Percentiles rank a stretch among this genome's conserved stretches.
phyloP scores from a whole-genome alignment of 805 yeast genomes.

The Metschnikowia henanensis region DNA sequence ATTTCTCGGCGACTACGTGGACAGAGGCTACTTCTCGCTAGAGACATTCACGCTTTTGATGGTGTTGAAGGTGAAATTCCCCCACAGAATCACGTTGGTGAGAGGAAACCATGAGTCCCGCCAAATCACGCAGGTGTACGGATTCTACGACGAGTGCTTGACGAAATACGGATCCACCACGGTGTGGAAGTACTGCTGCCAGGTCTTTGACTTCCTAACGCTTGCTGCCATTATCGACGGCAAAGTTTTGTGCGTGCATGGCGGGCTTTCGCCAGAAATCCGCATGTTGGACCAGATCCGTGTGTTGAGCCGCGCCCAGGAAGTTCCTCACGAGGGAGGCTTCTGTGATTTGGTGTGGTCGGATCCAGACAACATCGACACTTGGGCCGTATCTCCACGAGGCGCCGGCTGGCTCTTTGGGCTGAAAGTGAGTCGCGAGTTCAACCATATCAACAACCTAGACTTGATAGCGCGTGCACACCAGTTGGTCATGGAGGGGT shows the following conservation, averaged over 20 bases:
- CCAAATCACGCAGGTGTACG: slow-evolving; percentile 98
- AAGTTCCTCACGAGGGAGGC: slow-evolving; percentile 99
- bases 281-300: slow-evolving; percentile 96
- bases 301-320: slow-evolving; percentile 93
- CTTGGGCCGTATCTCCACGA: slow-evolving; percentile 97
- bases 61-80: slow-evolving; percentile 90
- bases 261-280: slow-evolving; percentile 96
- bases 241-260: slow-evolving; percentile 91
- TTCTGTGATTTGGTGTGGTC: slow-evolving; percentile 98
- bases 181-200: slow-evolving; percentile 96
- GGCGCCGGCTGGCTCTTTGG: slow-evolving; percentile 99
- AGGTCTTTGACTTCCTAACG: slow-evolving; percentile 91
- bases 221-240: slow-evolving; percentile 97
- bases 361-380: slow-evolving; percentile 96
- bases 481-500: slow-evolving; percentile 98
- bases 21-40: slow-evolving; percentile 92
- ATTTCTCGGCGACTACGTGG: slow-evolving; percentile 95
- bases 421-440: slow-evolving; percentile 89
- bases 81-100: slow-evolving; percentile 82
- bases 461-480: slow-evolving; percentile 93
- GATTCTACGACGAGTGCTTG: slow-evolving; percentile 94
- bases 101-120: slow-evolving; percentile 98
- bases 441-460: slow-evolving; percentile 91
- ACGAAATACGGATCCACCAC: slow-evolving; percentile 92
- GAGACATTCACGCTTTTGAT: slow-evolving; percentile 93